Percentiles rank a stretch among this genome's conserved stretches.
Conservation (phyloP, 139 green algal genomes). For the Chlamydomonas eustigma region DNA sequence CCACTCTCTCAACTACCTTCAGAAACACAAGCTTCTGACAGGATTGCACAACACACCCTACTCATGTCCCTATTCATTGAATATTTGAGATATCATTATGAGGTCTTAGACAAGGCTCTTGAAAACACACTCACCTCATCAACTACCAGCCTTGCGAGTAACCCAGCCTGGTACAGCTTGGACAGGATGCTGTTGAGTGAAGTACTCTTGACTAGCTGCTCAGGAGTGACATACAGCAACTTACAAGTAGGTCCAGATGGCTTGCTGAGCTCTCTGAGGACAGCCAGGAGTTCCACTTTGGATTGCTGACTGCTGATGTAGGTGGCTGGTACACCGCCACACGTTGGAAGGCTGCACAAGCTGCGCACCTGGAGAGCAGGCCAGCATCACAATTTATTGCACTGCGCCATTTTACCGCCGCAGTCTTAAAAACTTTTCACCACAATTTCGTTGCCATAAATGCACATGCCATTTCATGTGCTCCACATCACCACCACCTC, state of each 20-base stretch:
- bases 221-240: slow-evolving; percentile 89
- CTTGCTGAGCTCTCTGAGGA: slow-evolving; percentile 72
- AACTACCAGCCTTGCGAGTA: slow-evolving; percentile 70
- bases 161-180: slow-evolving; percentile 34
- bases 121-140: slow-evolving; percentile 79
- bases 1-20: not conserved
- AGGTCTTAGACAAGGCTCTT: no score
- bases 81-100: no score
- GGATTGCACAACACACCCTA: not conserved
- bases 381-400: no score
- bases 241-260: slow-evolving; percentile 40
- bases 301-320: slow-evolving; percentile 76
- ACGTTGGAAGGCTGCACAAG: slow-evolving; percentile 32
- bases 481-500: no score
- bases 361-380: slow-evolving; percentile 61
- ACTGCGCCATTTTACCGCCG: no score
- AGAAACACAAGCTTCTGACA: no score
- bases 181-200: slow-evolving; percentile 49
- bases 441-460: no score
- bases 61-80: no score
- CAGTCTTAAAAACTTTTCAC: no score
- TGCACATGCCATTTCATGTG: no score
- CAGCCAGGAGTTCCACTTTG: slow-evolving; percentile 36
- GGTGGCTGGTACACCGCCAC: slow-evolving; percentile 67
- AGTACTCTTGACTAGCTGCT: slow-evolving; percentile 74